Base-by-base conservation (phyloP, 345 rosid genomes). In the Eucalyptus erythrocorys region DNA sequence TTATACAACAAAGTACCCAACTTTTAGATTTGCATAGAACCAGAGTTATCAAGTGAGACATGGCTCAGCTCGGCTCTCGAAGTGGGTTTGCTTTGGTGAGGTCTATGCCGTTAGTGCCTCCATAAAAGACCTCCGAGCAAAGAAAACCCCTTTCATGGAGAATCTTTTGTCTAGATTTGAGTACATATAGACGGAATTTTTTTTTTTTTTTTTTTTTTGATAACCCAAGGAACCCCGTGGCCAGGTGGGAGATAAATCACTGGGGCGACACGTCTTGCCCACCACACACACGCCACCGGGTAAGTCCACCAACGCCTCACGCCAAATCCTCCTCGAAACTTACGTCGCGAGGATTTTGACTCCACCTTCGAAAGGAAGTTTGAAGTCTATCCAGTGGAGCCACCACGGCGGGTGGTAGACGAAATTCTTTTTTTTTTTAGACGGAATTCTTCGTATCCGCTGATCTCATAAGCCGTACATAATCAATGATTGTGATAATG, bases 361-460 rank as follows among this genome's bases (percentile, higher is more conserved):
- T n/a, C n/a, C n/a, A n/a, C n/a, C n/a, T n/a, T n/a, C n/a, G n/a
- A n/a, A n/a, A n/a, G n/a, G n/a, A n/a, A n/a, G n/a, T n/a, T n/a
- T n/a, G n/a, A n/a, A n/a, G n/a, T n/a, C n/a, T n/a, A n/a, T n/a
- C n/a, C n/a, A n/a, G n/a, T n/a, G n/a, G n/a, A n/a, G n/a, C n/a
- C n/a, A n/a, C n/a, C n/a, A n/a, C n/a, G n/a, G n/a, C n/a, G n/a
- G n/a, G n/a, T n/a, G n/a, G n/a, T n/a, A n/a, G n/a, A n/a, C n/a
- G n/a, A n/a, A n/a, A n/a, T n/a, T n/a, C n/a, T n/a, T n/a, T n/a
- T n/a, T n/a, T n/a, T n/a, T n/a, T n/a, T n/a, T n/a, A n/a, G n/a
- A n/a, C n/a, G n/a, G 7, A 21, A 68, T 68, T 24, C 24, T 32
- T 68, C 13, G 0, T 34, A 68, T 2, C 7, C 0, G 22, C 40